Percentiles rank a stretch among this genome's conserved stretches.
Conservation (phyloP, 805 yeast species). For the Lachancea lanzarotensis region DNA sequence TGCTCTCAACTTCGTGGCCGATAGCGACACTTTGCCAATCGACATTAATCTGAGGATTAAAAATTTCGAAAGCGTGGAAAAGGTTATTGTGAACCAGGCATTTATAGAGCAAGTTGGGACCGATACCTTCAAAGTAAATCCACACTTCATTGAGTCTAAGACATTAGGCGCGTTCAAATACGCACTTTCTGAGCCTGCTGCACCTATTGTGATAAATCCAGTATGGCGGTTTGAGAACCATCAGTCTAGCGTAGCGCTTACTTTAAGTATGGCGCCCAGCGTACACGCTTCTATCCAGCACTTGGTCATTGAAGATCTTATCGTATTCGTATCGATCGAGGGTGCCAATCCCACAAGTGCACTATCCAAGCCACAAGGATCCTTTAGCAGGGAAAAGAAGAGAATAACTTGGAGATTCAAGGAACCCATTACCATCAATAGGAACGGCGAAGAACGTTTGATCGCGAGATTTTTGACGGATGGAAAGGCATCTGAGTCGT, state of each 20-base stretch:
- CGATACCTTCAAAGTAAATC: slow-evolving; percentile 40
- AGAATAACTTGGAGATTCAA: slow-evolving; percentile 80
- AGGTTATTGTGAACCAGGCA: slow-evolving; percentile 46
- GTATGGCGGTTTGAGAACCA: slow-evolving; percentile 84
- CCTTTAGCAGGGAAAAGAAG: slow-evolving; percentile 78
- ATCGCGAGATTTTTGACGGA: slow-evolving; percentile 83
- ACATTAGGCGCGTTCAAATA: slow-evolving; percentile 82
- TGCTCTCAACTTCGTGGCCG: slow-evolving; percentile 61
- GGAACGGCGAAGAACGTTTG: slow-evolving; percentile 52
- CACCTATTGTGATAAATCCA: slow-evolving; percentile 71
- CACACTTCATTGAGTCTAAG: slow-evolving; percentile 48
- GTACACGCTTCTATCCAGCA: slow-evolving; percentile 31
- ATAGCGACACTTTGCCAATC: slow-evolving; percentile 33
- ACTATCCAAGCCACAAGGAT: slow-evolving; percentile 85
- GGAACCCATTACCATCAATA: slow-evolving; percentile 35
- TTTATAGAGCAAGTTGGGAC: slow-evolving; percentile 46
- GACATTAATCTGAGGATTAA: slow-evolving; percentile 40
- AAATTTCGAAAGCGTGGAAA: slow-evolving; percentile 37
- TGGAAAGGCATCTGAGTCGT: slow-evolving; percentile 63
- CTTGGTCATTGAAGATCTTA: slow-evolving; percentile 32
- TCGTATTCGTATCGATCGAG: slow-evolving; percentile 47
- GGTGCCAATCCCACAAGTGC: slow-evolving; percentile 66
- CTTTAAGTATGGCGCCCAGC: slow-evolving; percentile 39
- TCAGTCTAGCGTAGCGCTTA: slow-evolving; percentile 80
- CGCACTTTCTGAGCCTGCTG: slow-evolving; percentile 43